Conservation (phyloP, 345 rosid genomes). For the Rhizophora mangle region DNA sequence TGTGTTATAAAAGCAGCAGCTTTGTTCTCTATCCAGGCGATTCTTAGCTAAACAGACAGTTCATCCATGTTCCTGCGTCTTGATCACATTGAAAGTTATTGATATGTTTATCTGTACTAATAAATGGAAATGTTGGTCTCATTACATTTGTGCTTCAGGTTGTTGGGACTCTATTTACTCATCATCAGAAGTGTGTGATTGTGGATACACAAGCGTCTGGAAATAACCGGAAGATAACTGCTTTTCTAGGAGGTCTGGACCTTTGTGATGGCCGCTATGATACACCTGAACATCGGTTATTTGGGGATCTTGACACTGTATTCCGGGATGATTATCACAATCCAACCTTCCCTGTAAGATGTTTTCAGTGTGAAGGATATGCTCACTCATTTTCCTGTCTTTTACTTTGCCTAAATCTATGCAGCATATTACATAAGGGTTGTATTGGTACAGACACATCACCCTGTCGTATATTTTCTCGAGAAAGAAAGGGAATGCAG, state of each 20-base stretch:
- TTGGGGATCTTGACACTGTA: slow-evolving; percentile 52
- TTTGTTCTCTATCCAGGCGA: no score
- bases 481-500: no score
- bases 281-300: slow-evolving; percentile 61
- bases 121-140: no score
- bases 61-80: no score
- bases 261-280: slow-evolving; percentile 82
- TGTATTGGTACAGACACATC: no score
- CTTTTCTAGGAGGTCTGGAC: slow-evolving; percentile 68
- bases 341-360: slow-evolving; percentile 63
- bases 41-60: no score
- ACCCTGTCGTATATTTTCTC: no score
- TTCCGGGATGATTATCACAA: slow-evolving; percentile 53
- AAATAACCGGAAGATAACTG: slow-evolving; percentile 53
- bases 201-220: slow-evolving; percentile 67
- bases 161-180: slow-evolving; percentile 67
- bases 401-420: not conserved
- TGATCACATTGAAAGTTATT: no score
- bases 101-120: no score
- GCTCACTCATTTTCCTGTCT: not conserved
- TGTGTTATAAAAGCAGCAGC: no score
- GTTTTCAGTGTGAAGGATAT: not conserved
- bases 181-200: slow-evolving; percentile 74
- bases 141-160: slow-evolving; percentile 38
- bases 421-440: not conserved